Evolutionary conservation across 163 green algal species (phyloP).

Genomic region (Scenedesmus sp.): DNA sequence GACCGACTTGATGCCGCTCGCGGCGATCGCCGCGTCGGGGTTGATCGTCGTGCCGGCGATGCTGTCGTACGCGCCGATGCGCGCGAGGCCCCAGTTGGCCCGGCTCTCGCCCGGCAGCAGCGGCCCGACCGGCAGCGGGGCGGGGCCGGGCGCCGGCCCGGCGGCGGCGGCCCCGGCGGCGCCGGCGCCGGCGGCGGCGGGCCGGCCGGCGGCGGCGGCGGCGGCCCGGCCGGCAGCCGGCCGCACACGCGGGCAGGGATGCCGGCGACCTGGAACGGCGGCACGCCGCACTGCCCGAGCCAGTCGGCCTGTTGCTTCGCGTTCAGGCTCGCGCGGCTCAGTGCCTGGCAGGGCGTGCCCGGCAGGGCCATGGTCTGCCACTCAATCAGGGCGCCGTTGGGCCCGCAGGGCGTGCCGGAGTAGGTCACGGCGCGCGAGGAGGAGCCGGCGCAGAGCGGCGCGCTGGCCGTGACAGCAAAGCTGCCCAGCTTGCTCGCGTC

Average conservation of each 20-base stretch:
- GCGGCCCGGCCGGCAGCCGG: constrained; percentile 3
- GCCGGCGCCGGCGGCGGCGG: not conserved
- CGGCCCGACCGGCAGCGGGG: not conserved
- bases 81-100: constrained; percentile 3
- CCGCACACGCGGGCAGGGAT: constrained; percentile 14
- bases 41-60: no score
- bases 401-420: constrained; percentile 12
- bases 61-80: not conserved
- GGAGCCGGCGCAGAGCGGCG: not conserved
- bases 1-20: no score
- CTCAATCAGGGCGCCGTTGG: constrained; percentile 11
- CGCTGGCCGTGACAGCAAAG: not conserved
- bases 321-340: not conserved
- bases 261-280: constrained; percentile 15
- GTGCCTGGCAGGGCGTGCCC: not conserved
- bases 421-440: constrained; percentile 1
- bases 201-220: not conserved
- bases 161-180: no score
- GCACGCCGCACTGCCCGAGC: constrained; percentile 38
- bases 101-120: constrained; percentile 11
- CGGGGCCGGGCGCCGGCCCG: not conserved
- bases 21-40: no score
- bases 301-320: constrained; percentile 2
- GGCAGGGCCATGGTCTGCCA: constrained; percentile 3
- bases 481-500: not conserved